phyloP scores from a whole-genome alignment of 1,139 yeast genomes.

The Kodamaea sp. region DNA sequence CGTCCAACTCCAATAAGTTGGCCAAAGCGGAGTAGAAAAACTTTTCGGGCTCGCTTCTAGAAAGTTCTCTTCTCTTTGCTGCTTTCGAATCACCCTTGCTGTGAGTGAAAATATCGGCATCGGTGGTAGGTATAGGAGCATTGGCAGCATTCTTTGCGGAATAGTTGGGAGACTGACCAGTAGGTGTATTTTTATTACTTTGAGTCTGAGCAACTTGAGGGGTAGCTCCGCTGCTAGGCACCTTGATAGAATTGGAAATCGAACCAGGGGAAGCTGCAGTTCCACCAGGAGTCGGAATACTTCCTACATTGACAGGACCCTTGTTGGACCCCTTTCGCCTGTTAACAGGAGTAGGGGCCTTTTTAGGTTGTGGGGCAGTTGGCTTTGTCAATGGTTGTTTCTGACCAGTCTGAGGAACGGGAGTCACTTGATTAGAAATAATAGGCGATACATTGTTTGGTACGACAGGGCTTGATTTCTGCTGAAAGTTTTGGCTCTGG shows the following conservation, averaged over 20 bases:
- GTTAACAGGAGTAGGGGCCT: conserved; percentile 16
- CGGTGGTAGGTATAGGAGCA: conserved; percentile 18
- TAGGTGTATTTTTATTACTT: conserved; percentile 46
- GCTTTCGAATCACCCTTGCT: conserved; percentile 32
- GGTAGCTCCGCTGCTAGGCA: conserved; percentile 48
- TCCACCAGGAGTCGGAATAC: conserved; percentile 39
- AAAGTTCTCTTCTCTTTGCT: conserved; percentile 48
- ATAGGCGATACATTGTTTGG: conserved; percentile 26
- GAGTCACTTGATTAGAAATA: conserved; percentile 12
- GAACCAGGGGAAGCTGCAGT: conserved; percentile 46
- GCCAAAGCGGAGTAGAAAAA: conserved; percentile 55
- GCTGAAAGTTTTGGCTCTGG: conserved; percentile 11
- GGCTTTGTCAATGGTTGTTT: conserved; percentile 12
- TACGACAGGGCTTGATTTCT: conserved; percentile 25
- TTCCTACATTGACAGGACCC: conserved; percentile 20
- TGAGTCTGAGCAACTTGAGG: conserved; percentile 41
- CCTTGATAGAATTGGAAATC: conserved; percentile 41
- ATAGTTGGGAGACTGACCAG: conserved; percentile 40
- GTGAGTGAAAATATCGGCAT: conserved; percentile 26
- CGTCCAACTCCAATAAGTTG: conserved; percentile 50
- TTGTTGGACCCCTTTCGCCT: conserved; percentile 31
- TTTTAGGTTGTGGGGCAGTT: conserved; percentile 18
- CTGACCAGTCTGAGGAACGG: neutral
- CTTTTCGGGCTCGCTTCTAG: conserved; percentile 46
- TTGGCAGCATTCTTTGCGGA: conserved; percentile 14